Base-by-base conservation (phyloP, 805 yeast genomes). In the Metschnikowia reukaufii region DNA sequence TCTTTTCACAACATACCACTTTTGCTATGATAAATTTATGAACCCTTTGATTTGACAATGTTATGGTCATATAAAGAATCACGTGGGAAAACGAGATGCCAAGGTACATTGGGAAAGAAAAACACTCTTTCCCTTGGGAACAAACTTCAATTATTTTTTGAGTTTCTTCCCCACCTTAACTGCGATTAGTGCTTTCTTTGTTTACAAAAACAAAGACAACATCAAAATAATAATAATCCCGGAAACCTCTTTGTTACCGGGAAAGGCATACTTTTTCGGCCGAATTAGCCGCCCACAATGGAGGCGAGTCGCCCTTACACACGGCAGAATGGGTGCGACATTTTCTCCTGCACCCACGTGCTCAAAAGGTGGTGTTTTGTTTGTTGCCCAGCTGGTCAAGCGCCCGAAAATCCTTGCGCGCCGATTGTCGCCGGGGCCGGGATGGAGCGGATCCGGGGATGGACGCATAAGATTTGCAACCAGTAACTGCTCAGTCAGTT, bases 311-410 rank as follows among this genome's bases (percentile, higher is more conserved):
- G 20, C 23, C 37, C 36, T 39, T 32, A n/a, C 43, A 30, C 47
- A 21, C 47, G 42, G 39, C 19, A 39, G 12, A 37, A 15, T 31
- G 15, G 16, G 20, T 25, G 48, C 55, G 55, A 52, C 55, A 52
- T 52, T 51, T 23, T 23, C 2, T 40, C 49, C 43, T 37, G 51
- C 49, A 38, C 32, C 20, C 13, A 17, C 25, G 27, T n/a, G 18
- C 39, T 19, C 19, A 13, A 39, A 41, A 40, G 23, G 33, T 31
- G 42, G 33, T 49, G 52, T 49, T 49, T 45, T 49, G 52, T 41
- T 43, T 48, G 44, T 41, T 36, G 44, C 42, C 49, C 25, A 39
- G 47, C 38, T 38, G 29, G 43, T 32, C 30, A 20, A 34, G 17
- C 18, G 34, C 38, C 32, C 20, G 39, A 16, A 17, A 17, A 15